These are phyloP conservation scores for Solanum hybrid DNA, from an alignment of 305 asterid species.

Conservation along the genomic window DNA sequence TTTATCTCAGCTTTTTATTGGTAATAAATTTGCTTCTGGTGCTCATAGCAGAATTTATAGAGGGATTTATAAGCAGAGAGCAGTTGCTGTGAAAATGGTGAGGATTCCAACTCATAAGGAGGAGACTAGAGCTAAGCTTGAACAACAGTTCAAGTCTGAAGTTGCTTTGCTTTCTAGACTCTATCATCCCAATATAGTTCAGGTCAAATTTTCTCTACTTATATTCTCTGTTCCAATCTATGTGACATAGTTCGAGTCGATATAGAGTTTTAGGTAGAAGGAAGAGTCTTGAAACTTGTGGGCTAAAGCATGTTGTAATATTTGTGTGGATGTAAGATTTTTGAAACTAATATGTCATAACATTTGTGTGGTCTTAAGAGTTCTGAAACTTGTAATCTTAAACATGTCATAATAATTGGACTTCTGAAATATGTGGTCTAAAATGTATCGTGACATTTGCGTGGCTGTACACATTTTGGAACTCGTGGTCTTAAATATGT, in stretches of 20 bases:
- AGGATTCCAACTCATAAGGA: constrained; percentile 72
- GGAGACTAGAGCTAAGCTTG: constrained; percentile 62
- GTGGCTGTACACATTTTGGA: neutral
- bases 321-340: neutral
- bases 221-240: neutral
- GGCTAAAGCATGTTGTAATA: neutral
- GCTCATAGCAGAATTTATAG: constrained; percentile 88
- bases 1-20: constrained; percentile 83
- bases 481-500: neutral
- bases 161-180: constrained; percentile 80
- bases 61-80: constrained; percentile 88
- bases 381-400: neutral
- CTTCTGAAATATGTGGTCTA: neutral
- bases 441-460: neutral
- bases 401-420: neutral
- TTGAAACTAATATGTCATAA: too few species aligned
- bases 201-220: constrained; percentile 28
- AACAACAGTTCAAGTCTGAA: constrained; percentile 82
- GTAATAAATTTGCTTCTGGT: constrained; percentile 91
- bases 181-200: constrained; percentile 81
- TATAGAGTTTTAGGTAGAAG: neutral
- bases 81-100: constrained; percentile 91
- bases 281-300: neutral
- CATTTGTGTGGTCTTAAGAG: neutral
- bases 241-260: neutral